A percentile compares a stretch with the other conserved stretches of the same genome.
phyloP scores from a whole-genome alignment of 1,284 basidiomycete species.

The Vanrija sp. region DNA sequence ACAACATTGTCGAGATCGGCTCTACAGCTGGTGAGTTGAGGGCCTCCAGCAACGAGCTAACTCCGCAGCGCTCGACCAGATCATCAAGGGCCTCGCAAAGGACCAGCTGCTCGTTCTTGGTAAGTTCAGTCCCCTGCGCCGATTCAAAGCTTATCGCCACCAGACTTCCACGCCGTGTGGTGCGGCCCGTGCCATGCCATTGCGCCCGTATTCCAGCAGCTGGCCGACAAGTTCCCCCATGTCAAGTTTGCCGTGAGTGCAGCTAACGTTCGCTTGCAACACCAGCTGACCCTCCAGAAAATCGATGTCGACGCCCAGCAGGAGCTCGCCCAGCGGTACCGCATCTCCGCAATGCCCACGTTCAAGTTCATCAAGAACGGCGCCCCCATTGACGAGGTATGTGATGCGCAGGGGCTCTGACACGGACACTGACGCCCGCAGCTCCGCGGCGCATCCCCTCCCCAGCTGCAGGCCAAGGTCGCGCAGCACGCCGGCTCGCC shows the following conservation, averaged over 20 bases:
- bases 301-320: conserved; percentile 51
- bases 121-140: conserved; percentile 11
- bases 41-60: not conserved
- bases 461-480: conserved; percentile 39
- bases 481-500: conserved; percentile 42
- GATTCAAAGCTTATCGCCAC: not conserved
- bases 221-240: conserved; percentile 36
- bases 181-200: conserved; percentile 48
- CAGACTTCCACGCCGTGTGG: conserved; percentile 45
- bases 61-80: conserved; percentile 36
- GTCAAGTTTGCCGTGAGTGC: conserved; percentile 36
- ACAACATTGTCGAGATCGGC: conserved; percentile 25
- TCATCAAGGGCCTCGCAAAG: conserved; percentile 29
- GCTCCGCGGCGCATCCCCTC: conserved; percentile 45
- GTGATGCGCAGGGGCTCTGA: not conserved
- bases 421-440: conserved; percentile 5
- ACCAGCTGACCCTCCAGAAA: conserved; percentile 30
- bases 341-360: conserved; percentile 52
- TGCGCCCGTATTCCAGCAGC: conserved; percentile 40
- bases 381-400: conserved; percentile 42
- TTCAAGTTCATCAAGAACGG: conserved; percentile 53
- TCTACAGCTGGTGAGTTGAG: conserved; percentile 22
- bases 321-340: conserved; percentile 47
- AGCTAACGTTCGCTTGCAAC: conserved; percentile 12
- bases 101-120: conserved; percentile 33